Evolutionary conservation across 225 moss, liverwort and hornwort genomes (phyloP).

Genomic region (Neckera pumila): DNA sequence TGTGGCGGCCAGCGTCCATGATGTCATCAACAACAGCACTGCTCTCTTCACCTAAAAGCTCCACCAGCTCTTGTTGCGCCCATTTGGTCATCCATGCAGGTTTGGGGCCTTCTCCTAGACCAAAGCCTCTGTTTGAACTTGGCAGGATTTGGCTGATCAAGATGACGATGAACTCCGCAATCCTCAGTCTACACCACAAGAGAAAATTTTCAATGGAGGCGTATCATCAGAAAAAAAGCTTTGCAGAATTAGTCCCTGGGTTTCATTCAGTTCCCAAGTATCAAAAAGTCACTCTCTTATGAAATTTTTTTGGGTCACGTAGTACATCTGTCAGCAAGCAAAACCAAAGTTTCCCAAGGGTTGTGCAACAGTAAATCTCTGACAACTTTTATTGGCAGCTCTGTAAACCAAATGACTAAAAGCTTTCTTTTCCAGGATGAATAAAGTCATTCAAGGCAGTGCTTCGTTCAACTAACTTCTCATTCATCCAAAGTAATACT

Average conservation of each 20-base stretch:
- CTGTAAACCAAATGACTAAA: not conserved
- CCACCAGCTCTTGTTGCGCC: conserved; percentile 80
- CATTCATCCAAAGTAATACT: not conserved
- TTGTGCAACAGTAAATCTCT: not conserved
- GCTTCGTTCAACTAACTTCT: not conserved
- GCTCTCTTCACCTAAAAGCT: conserved; percentile 62
- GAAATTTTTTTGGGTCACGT: not conserved
- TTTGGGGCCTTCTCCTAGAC: conserved; percentile 46
- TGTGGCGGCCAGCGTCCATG: conserved; percentile 13
- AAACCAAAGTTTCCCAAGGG: not conserved
- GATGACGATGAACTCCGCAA: conserved; percentile 86
- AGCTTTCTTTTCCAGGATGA: not conserved
- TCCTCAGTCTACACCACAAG: conserved; percentile 45
- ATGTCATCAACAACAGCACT: conserved; percentile 51
- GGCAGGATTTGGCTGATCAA: conserved; percentile 75
- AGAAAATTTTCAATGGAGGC: not conserved
- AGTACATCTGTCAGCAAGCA: not conserved
- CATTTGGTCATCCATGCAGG: conserved; percentile 60
- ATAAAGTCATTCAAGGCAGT: not conserved
- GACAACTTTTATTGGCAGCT: not conserved
- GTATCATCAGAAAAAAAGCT: not conserved
- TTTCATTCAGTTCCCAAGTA: not conserved
- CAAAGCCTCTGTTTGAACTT: conserved; percentile 3
- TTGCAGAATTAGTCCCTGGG: not conserved
- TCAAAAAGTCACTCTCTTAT: not conserved